Evolutionary conservation across 495 filamentous ascomycete genomes (phyloP).

Genomic region (Xylaria venustula): DNA sequence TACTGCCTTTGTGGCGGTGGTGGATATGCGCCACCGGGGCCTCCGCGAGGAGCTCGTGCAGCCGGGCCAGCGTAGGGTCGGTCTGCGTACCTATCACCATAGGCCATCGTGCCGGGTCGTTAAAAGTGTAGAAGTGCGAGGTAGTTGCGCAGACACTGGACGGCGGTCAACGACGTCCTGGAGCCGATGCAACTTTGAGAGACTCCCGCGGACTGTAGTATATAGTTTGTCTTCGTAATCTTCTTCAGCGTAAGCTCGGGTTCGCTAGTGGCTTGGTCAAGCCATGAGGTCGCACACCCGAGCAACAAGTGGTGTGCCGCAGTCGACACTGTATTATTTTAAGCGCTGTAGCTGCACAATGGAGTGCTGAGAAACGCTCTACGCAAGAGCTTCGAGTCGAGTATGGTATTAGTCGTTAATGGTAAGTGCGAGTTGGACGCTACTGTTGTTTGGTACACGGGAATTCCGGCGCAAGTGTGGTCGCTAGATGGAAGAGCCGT

Average conservation of each 20-base stretch:
- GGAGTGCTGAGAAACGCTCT: not conserved
- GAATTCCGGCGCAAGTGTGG: conserved; percentile 35
- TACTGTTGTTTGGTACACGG: conserved; percentile 19
- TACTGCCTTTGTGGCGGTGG: conserved; percentile 52
- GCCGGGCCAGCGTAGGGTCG: conserved; percentile 50
- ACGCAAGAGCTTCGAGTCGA: not conserved
- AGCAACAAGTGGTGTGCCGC: not conserved
- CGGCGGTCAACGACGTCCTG: conserved; percentile 4
- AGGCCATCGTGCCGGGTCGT: conserved; percentile 38
- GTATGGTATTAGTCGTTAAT: not conserved
- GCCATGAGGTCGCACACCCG: conserved; percentile 1
- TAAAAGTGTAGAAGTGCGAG: not conserved
- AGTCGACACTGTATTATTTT: not conserved
- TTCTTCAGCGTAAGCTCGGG: not conserved
- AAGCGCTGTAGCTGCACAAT: not conserved
- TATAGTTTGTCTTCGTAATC: not conserved
- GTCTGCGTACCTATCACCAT: conserved; percentile 47
- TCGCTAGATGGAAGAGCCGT: conserved; percentile 32
- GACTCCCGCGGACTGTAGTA: not conserved
- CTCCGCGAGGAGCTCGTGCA: conserved; percentile 32
- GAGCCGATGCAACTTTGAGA: not conserved
- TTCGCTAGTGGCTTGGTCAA: not conserved
- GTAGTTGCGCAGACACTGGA: conserved; percentile 2
- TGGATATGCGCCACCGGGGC: conserved; percentile 29
- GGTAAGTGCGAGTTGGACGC: not conserved